A percentile compares a stretch with the other conserved stretches of the same genome.
phyloP scores from a whole-genome alignment of 1,139 yeast species.

The Arxiozyma telluris region DNA sequence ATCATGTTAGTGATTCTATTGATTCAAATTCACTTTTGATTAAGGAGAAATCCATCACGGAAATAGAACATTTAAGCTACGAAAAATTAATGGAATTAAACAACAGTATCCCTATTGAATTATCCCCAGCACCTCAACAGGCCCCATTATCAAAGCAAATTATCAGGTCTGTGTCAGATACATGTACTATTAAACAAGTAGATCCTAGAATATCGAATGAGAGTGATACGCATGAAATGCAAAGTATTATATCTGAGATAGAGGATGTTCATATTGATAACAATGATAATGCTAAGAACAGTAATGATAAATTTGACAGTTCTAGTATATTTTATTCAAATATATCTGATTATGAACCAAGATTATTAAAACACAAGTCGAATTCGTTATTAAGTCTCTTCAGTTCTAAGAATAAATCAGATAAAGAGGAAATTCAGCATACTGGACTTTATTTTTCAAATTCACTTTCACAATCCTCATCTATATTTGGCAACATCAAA shows the following conservation, averaged over 20 bases:
- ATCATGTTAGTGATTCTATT: background rate
- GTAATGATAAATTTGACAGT: slow-evolving; percentile 1
- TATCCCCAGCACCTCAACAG: slow-evolving; percentile 13
- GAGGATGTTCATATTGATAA: background rate
- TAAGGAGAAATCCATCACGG: background rate
- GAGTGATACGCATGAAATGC: slow-evolving; percentile 12
- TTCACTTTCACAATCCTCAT: background rate
- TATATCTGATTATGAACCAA: slow-evolving; percentile 17
- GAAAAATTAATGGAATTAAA: slow-evolving; percentile 22
- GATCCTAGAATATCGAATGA: slow-evolving; percentile 5
- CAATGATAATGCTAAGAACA: slow-evolving; percentile 4
- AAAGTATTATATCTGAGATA: slow-evolving; percentile 17
- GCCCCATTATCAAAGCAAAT: slow-evolving; percentile 9
- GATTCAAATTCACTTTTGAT: background rate
- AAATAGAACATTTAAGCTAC: slow-evolving; percentile 18
- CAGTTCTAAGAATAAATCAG: slow-evolving; percentile 13
- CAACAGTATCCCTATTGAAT: slow-evolving; percentile 14
- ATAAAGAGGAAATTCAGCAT: slow-evolving; percentile 3
- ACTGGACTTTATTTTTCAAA: background rate
- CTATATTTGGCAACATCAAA: background rate
- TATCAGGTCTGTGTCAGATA: slow-evolving; percentile 13
- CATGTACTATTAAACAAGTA: slow-evolving; percentile 11
- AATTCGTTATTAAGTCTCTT: slow-evolving; percentile 22
- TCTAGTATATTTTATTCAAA: slow-evolving; percentile 6
- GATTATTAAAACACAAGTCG: slow-evolving; percentile 11